Evolutionary conservation across 768 basidiomycete genomes (phyloP), one percentile per base, ranked within the genome.

Genomic region (Pleurotus djamor): DNA sequence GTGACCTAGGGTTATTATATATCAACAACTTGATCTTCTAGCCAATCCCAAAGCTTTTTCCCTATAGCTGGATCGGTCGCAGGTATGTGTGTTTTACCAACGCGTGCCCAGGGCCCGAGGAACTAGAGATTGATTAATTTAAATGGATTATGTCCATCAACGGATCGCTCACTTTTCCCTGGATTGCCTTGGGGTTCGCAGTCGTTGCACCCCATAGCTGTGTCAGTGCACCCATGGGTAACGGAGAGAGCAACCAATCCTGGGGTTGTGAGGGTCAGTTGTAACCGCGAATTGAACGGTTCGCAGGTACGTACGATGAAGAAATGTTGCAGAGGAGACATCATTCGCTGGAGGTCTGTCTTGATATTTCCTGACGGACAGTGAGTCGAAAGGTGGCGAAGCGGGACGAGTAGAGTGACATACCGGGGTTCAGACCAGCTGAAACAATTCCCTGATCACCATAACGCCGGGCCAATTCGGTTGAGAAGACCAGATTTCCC

Each of bases 131-230:
- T n/a, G 4, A 41, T n/a, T n/a, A 10, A 9, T 10, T 41, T 41
- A n/a, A 9, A 41, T 33, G 16, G 41, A 47, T 57, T 38, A 34
- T 21, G 36, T 61, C n/a, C 7, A 50, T 37, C 10, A 56, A 10
- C 38, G 38, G n/a, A 28, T 28, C 21, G 21, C 50, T 14, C 36
- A 73, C 73, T 62, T 74, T 69, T n/a, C 76, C 75, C 47, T 72
- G 73, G 14, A 72, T 56, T 2, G 63, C 60, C 4, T 60, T 66
- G 6, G 67, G 69, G 38, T 77, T 76, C 5, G 65, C 55, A 1
- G 69, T 60, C 3, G 74, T 76, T 1, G 72, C 77, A 9, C 74
- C 77, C 64, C 68, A 78, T 1, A 78, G 62, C 49, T 72, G 74
- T 4, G 76, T 76, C 32, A 74, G 61, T 4, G 76, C 74, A n/a